These are phyloP conservation scores for Prunus salicina DNA, from an alignment of 306 rosid genomes.

Conservation along the genomic window DNA sequence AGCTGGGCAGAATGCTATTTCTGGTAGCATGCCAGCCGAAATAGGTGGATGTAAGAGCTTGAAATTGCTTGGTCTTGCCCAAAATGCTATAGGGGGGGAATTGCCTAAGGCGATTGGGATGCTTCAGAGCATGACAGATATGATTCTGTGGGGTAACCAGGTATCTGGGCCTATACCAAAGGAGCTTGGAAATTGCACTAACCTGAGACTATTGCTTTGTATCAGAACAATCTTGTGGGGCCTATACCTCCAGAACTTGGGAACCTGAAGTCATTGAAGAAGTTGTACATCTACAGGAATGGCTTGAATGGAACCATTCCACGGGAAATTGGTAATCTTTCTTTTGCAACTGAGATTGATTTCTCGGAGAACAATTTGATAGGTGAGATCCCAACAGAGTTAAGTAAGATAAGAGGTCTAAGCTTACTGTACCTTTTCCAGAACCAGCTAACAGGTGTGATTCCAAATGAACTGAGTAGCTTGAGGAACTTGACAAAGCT, in stretches of 20 bases:
- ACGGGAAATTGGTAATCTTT: slow-evolving; percentile 86
- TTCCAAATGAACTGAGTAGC: slow-evolving; percentile 65
- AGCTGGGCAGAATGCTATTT: slow-evolving; percentile 83
- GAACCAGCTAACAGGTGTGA: slow-evolving; percentile 80
- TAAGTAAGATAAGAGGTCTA: slow-evolving; percentile 63
- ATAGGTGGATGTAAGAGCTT: slow-evolving; percentile 68
- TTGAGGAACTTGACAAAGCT: slow-evolving; percentile 64
- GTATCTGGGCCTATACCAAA: slow-evolving; percentile 73
- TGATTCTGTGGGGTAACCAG: slow-evolving; percentile 66
- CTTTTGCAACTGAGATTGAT: slow-evolving; percentile 59
- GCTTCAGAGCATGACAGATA: slow-evolving; percentile 57
- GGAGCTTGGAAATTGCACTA: slow-evolving; percentile 77
- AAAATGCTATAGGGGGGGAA: slow-evolving; percentile 69
- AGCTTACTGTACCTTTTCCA: slow-evolving; percentile 76
- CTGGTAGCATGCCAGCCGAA: slow-evolving; percentile 75
- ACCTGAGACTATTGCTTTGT: slow-evolving; percentile 67
- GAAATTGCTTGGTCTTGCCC: slow-evolving; percentile 80
- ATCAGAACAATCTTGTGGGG: slow-evolving; percentile 68
- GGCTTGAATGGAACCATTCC: slow-evolving; percentile 90
- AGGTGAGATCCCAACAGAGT: slow-evolving; percentile 73
- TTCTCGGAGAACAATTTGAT: slow-evolving; percentile 74
- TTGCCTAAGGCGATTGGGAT: slow-evolving; percentile 79
- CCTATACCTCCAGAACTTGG: slow-evolving; percentile 71
- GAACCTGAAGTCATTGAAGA: slow-evolving; percentile 59
- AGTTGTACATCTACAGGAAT: slow-evolving; percentile 74